These are phyloP conservation scores for Canna indica DNA, from an alignment of 176 grass and related monocot species.

Conservation along the genomic window DNA sequence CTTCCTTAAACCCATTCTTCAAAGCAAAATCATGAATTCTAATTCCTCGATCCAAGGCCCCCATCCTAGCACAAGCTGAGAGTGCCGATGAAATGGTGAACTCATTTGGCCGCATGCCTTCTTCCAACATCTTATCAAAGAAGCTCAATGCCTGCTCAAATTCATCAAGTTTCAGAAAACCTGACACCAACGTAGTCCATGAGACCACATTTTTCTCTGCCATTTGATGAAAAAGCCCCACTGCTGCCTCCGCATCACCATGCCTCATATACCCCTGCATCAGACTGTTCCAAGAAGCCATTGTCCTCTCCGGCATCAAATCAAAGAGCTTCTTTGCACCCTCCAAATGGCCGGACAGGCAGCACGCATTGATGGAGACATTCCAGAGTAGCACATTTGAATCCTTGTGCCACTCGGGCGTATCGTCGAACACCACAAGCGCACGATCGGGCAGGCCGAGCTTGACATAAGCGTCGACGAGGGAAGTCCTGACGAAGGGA, in stretches of 20 bases:
- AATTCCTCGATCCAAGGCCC: slow-evolving; percentile 14
- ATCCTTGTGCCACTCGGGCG: slow-evolving; percentile 12
- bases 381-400: slow-evolving; percentile 15
- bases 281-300: slow-evolving; percentile 13
- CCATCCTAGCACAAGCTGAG: slow-evolving; percentile 17
- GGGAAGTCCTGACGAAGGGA: slow-evolving; percentile 19
- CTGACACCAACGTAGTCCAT: slow-evolving; percentile 13
- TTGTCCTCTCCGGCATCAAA: slow-evolving; percentile 1
- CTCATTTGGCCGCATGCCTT: slow-evolving; percentile 2
- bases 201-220: slow-evolving; percentile 17
- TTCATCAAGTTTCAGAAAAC: not conserved
- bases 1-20: slow-evolving; percentile 4
- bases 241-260: not conserved
- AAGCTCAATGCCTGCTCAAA: slow-evolving; percentile 1
- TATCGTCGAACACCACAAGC: slow-evolving; percentile 14
- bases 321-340: slow-evolving; percentile 10
- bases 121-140: slow-evolving; percentile 10
- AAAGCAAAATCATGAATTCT: slow-evolving; percentile 15
- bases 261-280: slow-evolving; percentile 3
- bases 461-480: slow-evolving; percentile 14
- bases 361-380: slow-evolving; percentile 8
- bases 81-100: slow-evolving; percentile 15
- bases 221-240: slow-evolving; percentile 11
- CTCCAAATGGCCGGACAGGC: not conserved
- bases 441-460: not conserved